Percentiles rank a stretch among this genome's conserved stretches.
Conservation (phyloP, 2,329 filamentous ascomycete genomes). For the Tolypocladium endophyticum region DNA sequence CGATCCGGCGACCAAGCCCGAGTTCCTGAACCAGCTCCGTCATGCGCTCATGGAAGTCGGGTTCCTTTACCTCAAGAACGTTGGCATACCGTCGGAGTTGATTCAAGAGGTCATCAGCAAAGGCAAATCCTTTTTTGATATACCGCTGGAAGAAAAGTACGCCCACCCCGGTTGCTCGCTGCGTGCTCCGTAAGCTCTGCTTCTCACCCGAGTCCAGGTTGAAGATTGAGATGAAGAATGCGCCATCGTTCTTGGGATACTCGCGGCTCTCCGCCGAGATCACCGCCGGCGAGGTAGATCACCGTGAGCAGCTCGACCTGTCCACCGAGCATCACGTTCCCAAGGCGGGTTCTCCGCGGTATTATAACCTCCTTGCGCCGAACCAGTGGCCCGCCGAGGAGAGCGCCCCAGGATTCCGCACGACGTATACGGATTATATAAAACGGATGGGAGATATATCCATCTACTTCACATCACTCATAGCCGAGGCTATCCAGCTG, state of each 20-base stretch:
- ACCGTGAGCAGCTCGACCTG: conserved; percentile 79
- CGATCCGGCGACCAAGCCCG: conserved; percentile 55
- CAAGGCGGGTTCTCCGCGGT: conserved; percentile 49
- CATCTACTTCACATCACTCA: conserved; percentile 64
- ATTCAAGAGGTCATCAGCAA: conserved; percentile 55
- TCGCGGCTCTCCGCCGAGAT: conserved; percentile 55
- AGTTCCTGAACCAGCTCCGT: conserved; percentile 60
- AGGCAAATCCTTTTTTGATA: conserved; percentile 65
- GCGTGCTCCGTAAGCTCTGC: not conserved
- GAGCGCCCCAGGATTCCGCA: conserved; percentile 56
- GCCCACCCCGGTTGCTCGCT: conserved; percentile 8
- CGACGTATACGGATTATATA: conserved; percentile 67
- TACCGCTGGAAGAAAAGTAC: conserved; percentile 66
- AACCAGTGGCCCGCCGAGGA: conserved; percentile 66
- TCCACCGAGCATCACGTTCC: conserved; percentile 67
- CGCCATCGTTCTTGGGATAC: conserved; percentile 61
- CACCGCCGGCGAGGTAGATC: conserved; percentile 66
- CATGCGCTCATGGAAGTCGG: conserved; percentile 77
- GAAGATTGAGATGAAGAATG: conserved; percentile 64
- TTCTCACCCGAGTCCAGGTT: conserved; percentile 27
- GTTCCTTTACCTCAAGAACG: conserved; percentile 76
- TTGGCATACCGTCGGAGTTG: conserved; percentile 57
- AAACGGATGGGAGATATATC: conserved; percentile 61
- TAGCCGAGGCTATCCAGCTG: conserved; percentile 74
- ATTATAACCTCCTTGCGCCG: conserved; percentile 67